Conservation (phyloP, 371 early-diverging fungal species). For the Syncephalastrum contaminatum region DNA sequence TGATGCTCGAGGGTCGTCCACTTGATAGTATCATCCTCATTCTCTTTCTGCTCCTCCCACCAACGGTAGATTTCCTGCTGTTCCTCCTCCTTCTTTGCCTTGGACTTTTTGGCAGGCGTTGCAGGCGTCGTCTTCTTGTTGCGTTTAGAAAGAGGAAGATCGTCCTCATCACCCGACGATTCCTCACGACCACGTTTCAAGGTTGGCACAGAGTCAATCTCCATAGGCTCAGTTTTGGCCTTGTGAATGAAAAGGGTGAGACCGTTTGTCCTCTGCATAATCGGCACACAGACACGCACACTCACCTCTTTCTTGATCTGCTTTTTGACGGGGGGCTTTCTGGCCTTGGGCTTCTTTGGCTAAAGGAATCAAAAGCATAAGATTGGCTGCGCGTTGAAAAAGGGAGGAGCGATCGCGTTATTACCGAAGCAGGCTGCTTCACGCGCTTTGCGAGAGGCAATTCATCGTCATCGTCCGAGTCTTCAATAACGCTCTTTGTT, state of each 20-base stretch:
- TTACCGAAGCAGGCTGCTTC: constrained; percentile 8
- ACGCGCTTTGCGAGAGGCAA: constrained; percentile 16
- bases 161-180: constrained; percentile 14
- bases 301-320: too few species aligned
- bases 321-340: too few species aligned
- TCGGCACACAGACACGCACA: too few species aligned
- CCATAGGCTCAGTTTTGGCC: background rate
- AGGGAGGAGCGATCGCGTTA: background rate
- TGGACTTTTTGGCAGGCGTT: constrained; percentile 23
- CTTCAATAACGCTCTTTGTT: constrained; percentile 5
- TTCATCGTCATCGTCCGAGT: constrained; percentile 20
- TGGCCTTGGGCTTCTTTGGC: too few species aligned
- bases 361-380: background rate
- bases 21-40: constrained; percentile 58
- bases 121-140: constrained; percentile 28
- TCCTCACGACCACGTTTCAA: constrained; percentile 6
- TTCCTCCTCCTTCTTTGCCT: constrained; percentile 26
- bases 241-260: background rate
- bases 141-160: constrained; percentile 13
- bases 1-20: constrained; percentile 90
- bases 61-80: constrained; percentile 42
- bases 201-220: background rate
- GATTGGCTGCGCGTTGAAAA: background rate
- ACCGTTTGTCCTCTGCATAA: background rate
- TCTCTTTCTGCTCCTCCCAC: constrained; percentile 60